phyloP scores from a whole-genome alignment of 139 green algal species.

The Chlorella ohadii region DNA sequence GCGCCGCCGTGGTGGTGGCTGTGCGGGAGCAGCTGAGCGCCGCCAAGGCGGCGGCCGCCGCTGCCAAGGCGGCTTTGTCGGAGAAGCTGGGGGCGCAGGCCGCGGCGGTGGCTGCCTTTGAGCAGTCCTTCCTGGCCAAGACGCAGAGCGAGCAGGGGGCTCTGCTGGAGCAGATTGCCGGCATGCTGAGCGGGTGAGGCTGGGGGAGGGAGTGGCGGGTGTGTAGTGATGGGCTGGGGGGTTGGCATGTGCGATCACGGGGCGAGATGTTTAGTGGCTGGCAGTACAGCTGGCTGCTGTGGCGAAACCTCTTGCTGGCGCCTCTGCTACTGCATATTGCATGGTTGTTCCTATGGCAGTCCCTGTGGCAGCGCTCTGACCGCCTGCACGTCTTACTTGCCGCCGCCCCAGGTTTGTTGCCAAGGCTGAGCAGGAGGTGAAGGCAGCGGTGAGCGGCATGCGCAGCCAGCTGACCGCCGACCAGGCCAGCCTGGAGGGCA shows the following conservation, averaged over 20 bases:
- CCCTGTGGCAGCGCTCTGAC: too few relatives aligned
- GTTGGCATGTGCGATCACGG: too few relatives aligned
- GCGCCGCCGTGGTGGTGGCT: not conserved
- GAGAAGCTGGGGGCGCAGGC: slow-evolving; percentile 28
- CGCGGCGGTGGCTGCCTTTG: not conserved
- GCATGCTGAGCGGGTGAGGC: slow-evolving; percentile 46
- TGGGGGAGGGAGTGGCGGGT: not conserved
- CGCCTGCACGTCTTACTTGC: too few relatives aligned
- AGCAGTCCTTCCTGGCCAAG: slow-evolving; percentile 32
- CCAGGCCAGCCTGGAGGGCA: slow-evolving; percentile 5
- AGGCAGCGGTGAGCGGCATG: not conserved
- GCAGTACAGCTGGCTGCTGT: too few relatives aligned
- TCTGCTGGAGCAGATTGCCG: slow-evolving; percentile 51
- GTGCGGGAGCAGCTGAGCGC: slow-evolving; percentile 28
- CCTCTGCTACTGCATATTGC: too few relatives aligned
- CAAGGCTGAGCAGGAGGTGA: slow-evolving; percentile 38
- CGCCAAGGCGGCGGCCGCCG: slow-evolving; percentile 5
- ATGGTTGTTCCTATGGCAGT: too few relatives aligned
- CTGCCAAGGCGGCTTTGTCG: not conserved
- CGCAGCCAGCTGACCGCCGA: not conserved
- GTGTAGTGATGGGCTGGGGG: too few relatives aligned
- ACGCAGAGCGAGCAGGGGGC: slow-evolving; percentile 42
- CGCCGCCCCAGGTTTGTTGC: slow-evolving; percentile 39
- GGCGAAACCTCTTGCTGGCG: too few relatives aligned
- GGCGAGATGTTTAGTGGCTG: too few relatives aligned